Base-by-base conservation (phyloP, 352 stramenopile genomes). In the Lagenidium giganteum region DNA sequence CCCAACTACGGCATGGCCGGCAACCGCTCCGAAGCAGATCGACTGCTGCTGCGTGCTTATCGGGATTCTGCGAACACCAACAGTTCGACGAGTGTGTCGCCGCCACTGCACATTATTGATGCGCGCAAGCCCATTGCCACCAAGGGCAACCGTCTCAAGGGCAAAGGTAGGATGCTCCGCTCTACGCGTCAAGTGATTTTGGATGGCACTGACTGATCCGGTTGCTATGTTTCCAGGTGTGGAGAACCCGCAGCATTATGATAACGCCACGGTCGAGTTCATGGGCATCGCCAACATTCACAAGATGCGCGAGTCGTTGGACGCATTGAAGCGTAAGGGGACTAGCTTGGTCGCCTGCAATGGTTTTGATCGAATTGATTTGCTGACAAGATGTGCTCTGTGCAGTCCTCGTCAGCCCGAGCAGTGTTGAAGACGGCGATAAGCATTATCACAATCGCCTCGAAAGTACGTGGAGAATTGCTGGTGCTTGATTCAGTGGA, bases 221-320 rank as follows among this genome's bases (percentile, higher is more conserved):
- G 6, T 34, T 6, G 56, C 8, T 61, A 17, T 36, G 0, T 44
- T n/a, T 13, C 4, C 51, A 86, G 90, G 95, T 37, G 95, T 97
- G 28, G 95, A 99, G 60, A 97, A 98, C 64, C 96, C 89, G 13
- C 90, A 95, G 53, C 85, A 98, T 60, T 99, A 99, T 62, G 77
- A 95, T 38, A 95, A 96, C 37, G 83, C 87, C 9, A 95, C 86
- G 3, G 85, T 99, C 34, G 90, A 97, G 43, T 99, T 99, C 67
- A 96, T 97, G 79, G 95, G 95, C 18, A 99, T 99, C 55, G 93
- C 87, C 13, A 99, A 99, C 61, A 99, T 99, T 54, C 96, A 99
- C 77, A 96, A 95, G 43, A 98, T 99, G 71, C 93, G 96, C 37
- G 90, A 98, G 55, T 94, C 89, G 0, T 79, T 99, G 47, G 83